A percentile compares a stretch with the other conserved stretches of the same genome.
phyloP scores from a whole-genome alignment of 495 filamentous ascomycete genomes.

The Penicillium steckii region DNA sequence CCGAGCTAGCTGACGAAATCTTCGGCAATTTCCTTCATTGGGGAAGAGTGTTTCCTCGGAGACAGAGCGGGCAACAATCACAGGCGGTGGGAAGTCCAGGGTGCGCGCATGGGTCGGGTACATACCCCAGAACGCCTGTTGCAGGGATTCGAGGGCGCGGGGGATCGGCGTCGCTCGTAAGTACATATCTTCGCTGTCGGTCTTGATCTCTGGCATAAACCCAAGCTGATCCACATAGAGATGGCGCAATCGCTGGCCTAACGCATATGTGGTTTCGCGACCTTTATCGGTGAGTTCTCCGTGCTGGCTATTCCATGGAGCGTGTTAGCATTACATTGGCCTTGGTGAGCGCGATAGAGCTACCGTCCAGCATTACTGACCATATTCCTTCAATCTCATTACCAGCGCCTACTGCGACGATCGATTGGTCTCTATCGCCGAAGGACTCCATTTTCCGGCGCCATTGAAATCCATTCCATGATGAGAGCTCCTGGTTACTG shows the following conservation, averaged over 20 bases:
- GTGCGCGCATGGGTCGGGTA: slow-evolving; percentile 74
- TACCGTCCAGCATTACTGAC: slow-evolving; percentile 25
- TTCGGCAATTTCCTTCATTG: slow-evolving; percentile 80
- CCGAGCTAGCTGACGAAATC: slow-evolving; percentile 75
- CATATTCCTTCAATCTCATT: slow-evolving; percentile 77
- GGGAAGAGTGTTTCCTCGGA: slow-evolving; percentile 90
- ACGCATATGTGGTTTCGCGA: slow-evolving; percentile 75
- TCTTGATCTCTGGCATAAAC: slow-evolving; percentile 73
- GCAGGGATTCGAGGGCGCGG: slow-evolving; percentile 82
- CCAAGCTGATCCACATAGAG: slow-evolving; percentile 87
- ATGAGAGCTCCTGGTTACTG: slow-evolving; percentile 50
- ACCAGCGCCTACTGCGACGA: slow-evolving; percentile 62
- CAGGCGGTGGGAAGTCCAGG: slow-evolving; percentile 63
- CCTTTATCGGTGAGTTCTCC: slow-evolving; percentile 89
- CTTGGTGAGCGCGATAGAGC: neutral
- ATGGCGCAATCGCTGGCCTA: slow-evolving; percentile 74
- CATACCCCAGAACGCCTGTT: slow-evolving; percentile 86
- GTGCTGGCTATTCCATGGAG: slow-evolving; percentile 55
- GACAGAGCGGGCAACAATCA: slow-evolving; percentile 69
- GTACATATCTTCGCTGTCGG: slow-evolving; percentile 70
- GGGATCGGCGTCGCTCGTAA: slow-evolving; percentile 82
- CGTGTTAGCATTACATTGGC: slow-evolving; percentile 15
- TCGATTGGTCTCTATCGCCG: slow-evolving; percentile 65
- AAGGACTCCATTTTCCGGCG: slow-evolving; percentile 78
- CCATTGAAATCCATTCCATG: slow-evolving; percentile 73